Evolutionary conservation across 2,329 filamentous ascomycete genomes (phyloP), one percentile per base, ranked within the genome.

Genomic region (Phaeosphaeriaceae sp.): DNA sequence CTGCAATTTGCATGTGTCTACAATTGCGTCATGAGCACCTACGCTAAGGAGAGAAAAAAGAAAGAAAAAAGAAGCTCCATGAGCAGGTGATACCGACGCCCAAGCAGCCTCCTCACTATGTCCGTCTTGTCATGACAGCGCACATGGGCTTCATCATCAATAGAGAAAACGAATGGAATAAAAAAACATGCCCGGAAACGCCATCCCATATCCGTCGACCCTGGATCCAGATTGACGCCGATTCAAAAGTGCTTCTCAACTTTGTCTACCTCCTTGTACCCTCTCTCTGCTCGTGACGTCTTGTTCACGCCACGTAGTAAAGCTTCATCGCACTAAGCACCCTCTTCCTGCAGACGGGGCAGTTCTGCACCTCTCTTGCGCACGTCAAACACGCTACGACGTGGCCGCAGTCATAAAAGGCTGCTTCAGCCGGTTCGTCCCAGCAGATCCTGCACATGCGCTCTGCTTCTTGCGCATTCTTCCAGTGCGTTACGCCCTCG

Each of bases 351-450:
- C 87, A 89, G 22, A 89, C 84, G 1, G 87, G 87, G 63, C 87
- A 89, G 50, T 78, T 79, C 54, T 87, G 84, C 27, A 89, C 82
- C 68, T 85, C 81, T 51, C 80, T 80, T 13, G 87, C 86, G 67
- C 87, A 89, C n/a, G 76, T 77, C 56, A 85, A 76, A 62, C 87
- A 89, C 3, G 86, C 84, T 47, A 86, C 83, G 19, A 89, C 84
- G 67, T 89, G 87, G 0, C 87, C 87, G 62, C 87, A 89, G 61
- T 86, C 85, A 63, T 85, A 86, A 70, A 89, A 88, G 7, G 86
- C 80, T 4, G 85, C 84, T 59, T 87, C 84, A 53, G 86, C 84
- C 44, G 83, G 82, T 46, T 83, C 82, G n/a, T 84, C 82, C 73
- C 85, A 89, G 77, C 87, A 89, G 56, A 89, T 88, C 56, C 85